Evolutionary conservation across 1,284 basidiomycete species (phyloP).

Genomic region (Leccinum griseonigrum): DNA sequence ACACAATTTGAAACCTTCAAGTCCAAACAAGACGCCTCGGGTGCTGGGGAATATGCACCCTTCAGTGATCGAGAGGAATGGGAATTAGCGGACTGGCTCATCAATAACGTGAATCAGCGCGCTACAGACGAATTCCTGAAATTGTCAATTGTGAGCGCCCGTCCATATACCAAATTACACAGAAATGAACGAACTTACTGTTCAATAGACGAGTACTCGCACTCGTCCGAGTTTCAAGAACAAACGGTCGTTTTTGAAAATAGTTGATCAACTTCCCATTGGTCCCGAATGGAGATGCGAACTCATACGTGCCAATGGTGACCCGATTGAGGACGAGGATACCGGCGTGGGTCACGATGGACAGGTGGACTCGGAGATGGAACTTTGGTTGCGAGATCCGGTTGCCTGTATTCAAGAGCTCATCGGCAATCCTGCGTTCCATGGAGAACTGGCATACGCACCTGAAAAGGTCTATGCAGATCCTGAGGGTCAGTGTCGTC

Average conservation of each 20-base stretch:
- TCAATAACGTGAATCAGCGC: background rate
- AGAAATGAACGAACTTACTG: background rate
- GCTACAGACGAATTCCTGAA: background rate
- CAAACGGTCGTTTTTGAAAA: background rate
- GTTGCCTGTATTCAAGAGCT: background rate
- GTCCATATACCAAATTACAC: background rate
- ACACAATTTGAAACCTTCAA: background rate
- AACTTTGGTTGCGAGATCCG: background rate
- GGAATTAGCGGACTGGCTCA: background rate
- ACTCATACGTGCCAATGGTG: background rate
- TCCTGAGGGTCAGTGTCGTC: background rate
- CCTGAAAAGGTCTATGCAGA: background rate
- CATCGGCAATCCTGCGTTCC: background rate
- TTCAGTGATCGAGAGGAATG: background rate
- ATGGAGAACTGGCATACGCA: background rate
- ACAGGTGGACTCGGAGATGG: background rate
- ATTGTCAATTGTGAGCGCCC: background rate
- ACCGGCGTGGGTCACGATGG: background rate
- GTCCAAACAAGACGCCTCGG: background rate
- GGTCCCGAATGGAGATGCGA: background rate
- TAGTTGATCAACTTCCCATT: background rate
- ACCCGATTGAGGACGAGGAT: background rate
- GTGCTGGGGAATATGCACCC: background rate
- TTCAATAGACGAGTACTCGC: background rate
- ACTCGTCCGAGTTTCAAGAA: background rate